Base-by-base conservation (phyloP, 495 filamentous ascomycete species). In the Saxispiralis lemnorum region DNA sequence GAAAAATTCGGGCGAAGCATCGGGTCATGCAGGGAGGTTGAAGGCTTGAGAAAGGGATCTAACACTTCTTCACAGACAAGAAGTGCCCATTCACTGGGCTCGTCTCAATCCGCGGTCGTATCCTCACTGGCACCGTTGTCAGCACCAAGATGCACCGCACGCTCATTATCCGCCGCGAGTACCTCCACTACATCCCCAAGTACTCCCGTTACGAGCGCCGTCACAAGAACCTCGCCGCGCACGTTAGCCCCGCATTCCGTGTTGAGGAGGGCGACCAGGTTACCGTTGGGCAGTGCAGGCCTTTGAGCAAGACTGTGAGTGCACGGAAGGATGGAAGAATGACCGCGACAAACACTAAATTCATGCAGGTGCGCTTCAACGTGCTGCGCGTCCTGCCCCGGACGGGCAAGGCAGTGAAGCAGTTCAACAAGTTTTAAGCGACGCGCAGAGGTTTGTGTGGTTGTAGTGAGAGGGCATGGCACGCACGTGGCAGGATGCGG, bases 241-340 rank as follows among this genome's bases (percentile, higher is more conserved):
- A 99, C 75, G 89, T 96, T 50, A 93, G 85, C 45, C 89, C 89
- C 57, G 88, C 88, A 65, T 99, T 99, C 83, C 89, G 89, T 89
- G 85, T 96, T 59, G 82, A 89, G 75, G 88, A 94, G 58, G 89
- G 89, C 75, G 92, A 99, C 68, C 79, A 83, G 70, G 89, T 99
- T 57, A 94, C 86, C 53, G 89, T 99, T 67, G 89, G 89, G 67
- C 88, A 96, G 74, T 96, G 92, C 80, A 70, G 89, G 64, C 92
- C 92, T 59, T 73, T 99, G 51, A 81, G 75, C 81, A 96, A 96
- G 82, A 99, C 92, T 54, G 88, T 96, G 82, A 40, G 46, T 52
- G 30, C 3, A 4, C 7, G 24, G 31, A 13, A 7, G 17, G 11
- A 31, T 19, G 15, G 36, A 19, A 17, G 11, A 31, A 24, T 31